Percentiles rank a stretch among this genome's conserved stretches.
These are phyloP conservation scores for Xylaria hypoxylon DNA, from an alignment of 2,329 filamentous ascomycete genomes.

Conservation along the genomic window DNA sequence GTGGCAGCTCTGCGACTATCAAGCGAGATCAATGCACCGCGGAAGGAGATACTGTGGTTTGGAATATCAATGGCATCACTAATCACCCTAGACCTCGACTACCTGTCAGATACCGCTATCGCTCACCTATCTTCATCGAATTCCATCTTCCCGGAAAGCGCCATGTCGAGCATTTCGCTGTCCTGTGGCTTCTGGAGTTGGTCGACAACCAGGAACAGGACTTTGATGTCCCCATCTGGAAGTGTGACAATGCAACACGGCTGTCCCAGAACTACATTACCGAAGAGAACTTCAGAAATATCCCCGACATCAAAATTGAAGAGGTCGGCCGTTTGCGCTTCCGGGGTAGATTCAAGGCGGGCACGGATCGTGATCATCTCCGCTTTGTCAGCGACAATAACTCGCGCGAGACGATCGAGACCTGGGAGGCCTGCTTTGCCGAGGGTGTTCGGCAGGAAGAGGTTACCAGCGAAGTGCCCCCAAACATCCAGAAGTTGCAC, in stretches of 20 bases:
- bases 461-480: slow-evolving; percentile 79
- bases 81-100: slow-evolving; percentile 70
- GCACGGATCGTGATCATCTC: slow-evolving; percentile 87
- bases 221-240: slow-evolving; percentile 92
- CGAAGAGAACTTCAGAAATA: slow-evolving; percentile 74
- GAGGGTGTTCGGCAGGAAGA: slow-evolving; percentile 83
- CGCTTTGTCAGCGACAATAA: slow-evolving; percentile 88
- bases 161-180: slow-evolving; percentile 78
- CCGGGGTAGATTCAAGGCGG: slow-evolving; percentile 84
- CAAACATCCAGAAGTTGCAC: slow-evolving; percentile 79
- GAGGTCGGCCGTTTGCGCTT: slow-evolving; percentile 87
- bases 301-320: slow-evolving; percentile 80
- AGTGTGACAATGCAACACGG: slow-evolving; percentile 77
- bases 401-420: slow-evolving; percentile 91
- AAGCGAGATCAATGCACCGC: slow-evolving; percentile 71
- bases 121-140: slow-evolving; percentile 90
- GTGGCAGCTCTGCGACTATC: slow-evolving; percentile 81
- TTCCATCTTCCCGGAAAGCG: slow-evolving; percentile 78
- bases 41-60: slow-evolving; percentile 65
- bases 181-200: slow-evolving; percentile 88
- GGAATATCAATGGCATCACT: slow-evolving; percentile 61
- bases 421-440: slow-evolving; percentile 90
- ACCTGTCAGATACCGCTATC: slow-evolving; percentile 90
- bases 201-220: slow-evolving; percentile 81
- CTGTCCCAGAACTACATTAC: slow-evolving; percentile 95